A percentile compares a stretch with the other conserved stretches of the same genome.
Conservation (phyloP, 148 eudicot species). For the Chenopodium berlandieri region DNA sequence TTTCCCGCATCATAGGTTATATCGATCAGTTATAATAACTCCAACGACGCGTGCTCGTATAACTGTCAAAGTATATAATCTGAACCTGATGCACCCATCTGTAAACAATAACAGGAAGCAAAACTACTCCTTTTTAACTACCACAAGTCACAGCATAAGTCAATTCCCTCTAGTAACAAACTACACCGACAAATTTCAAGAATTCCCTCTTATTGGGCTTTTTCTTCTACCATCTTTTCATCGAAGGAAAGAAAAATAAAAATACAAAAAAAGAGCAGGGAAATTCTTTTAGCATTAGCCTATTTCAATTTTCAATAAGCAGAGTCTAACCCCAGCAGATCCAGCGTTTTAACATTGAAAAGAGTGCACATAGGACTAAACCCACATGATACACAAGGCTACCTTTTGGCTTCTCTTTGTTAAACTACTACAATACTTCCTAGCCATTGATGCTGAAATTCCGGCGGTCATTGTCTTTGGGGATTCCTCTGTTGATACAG, state of each 20-base stretch:
- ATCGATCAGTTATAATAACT: not conserved
- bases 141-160: constrained; percentile 9
- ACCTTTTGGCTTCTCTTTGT: constrained; percentile 27
- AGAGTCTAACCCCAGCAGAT: constrained; percentile 3
- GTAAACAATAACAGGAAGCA: not conserved
- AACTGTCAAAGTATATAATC: not conserved
- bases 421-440: constrained; percentile 25
- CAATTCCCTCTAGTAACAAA: constrained; percentile 4
- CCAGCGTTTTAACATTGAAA: no score
- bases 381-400: constrained; percentile 26
- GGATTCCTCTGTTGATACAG: constrained; percentile 62
- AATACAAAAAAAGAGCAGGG: not conserved
- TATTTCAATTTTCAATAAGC: not conserved
- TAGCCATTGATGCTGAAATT: constrained; percentile 35
- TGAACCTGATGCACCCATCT: not conserved
- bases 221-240: not conserved
- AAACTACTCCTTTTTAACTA: not conserved
- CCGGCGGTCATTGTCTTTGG: constrained; percentile 56
- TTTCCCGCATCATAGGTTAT: not conserved
- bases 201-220: not conserved
- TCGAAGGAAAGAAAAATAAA: not conserved
- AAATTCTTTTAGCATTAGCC: not conserved
- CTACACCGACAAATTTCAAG: constrained; percentile 11
- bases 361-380: not conserved
- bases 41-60: not conserved